A percentile compares a stretch with the other conserved stretches of the same genome.
These are phyloP conservation scores for Bretschneidera sinensis DNA, from an alignment of 345 rosid species.

Conservation along the genomic window DNA sequence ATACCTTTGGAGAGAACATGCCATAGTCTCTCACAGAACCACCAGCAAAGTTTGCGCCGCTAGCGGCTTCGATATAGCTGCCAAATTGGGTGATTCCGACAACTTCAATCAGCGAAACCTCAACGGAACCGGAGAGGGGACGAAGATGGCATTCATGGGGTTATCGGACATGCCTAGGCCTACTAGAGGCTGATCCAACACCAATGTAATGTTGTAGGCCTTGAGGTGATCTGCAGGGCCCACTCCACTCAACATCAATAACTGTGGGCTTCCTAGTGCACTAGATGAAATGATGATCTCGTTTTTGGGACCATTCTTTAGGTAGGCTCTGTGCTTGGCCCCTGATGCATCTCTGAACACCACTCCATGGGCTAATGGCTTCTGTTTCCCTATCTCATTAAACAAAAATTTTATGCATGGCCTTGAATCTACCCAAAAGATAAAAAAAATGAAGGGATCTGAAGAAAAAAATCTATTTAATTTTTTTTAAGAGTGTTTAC, in stretches of 20 bases:
- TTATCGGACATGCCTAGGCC: slow-evolving; percentile 78
- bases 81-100: slow-evolving; percentile 63
- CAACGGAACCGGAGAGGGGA: slow-evolving; percentile 67
- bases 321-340: slow-evolving; percentile 34
- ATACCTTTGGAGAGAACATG: slow-evolving; percentile 52
- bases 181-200: slow-evolving; percentile 54
- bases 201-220: slow-evolving; percentile 37
- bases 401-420: too few relatives aligned
- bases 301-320: slow-evolving; percentile 32
- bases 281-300: slow-evolving; percentile 63
- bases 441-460: too few relatives aligned
- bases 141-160: slow-evolving; percentile 62
- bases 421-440: too few relatives aligned
- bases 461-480: too few relatives aligned
- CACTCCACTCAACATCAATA: slow-evolving; percentile 64
- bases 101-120: slow-evolving; percentile 72
- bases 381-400: slow-evolving; percentile 13
- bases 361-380: slow-evolving; percentile 56
- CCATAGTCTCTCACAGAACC: slow-evolving; percentile 34
- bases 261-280: slow-evolving; percentile 73
- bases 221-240: slow-evolving; percentile 52
- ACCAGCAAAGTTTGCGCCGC: slow-evolving; percentile 44
- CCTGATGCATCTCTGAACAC: slow-evolving; percentile 41
- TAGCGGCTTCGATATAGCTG: slow-evolving; percentile 57
- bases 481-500: too few relatives aligned